These are phyloP conservation scores for Phanerochaete sordida DNA, from an alignment of 768 basidiomycete species.

Conservation along the genomic window DNA sequence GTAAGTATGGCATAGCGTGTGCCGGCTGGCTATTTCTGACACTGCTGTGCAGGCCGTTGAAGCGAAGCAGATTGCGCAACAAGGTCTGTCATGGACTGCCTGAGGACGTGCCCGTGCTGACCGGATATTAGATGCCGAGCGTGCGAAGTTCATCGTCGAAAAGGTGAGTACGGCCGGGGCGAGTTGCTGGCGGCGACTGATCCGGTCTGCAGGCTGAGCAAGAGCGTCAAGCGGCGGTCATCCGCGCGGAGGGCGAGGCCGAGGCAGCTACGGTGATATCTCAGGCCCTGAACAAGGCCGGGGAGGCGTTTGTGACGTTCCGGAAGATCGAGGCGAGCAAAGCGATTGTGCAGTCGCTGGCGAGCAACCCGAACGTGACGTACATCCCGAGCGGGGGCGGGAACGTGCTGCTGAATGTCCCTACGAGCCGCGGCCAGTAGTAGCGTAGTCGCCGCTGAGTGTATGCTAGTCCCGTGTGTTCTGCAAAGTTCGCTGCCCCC, in stretches of 20 bases:
- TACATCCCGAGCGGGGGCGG: constrained; percentile 82
- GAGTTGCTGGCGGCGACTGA: background rate
- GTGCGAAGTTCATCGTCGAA: constrained; percentile 98
- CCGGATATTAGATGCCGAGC: constrained; percentile 75
- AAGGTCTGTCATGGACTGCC: constrained; percentile 49
- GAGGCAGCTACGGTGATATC: constrained; percentile 96
- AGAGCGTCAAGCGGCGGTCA: constrained; percentile 97
- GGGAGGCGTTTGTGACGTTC: constrained; percentile 92
- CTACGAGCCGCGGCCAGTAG: constrained; percentile 44
- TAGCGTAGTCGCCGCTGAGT: background rate
- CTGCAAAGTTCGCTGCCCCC: background rate
- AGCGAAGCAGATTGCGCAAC: constrained; percentile 99
- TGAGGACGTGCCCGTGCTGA: background rate
- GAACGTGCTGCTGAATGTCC: constrained; percentile 82
- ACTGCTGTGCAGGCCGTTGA: constrained; percentile 75
- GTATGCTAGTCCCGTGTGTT: background rate
- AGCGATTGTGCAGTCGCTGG: constrained; percentile 87
- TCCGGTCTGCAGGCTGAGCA: constrained; percentile 77
- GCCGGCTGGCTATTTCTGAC: background rate
- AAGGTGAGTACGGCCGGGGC: constrained; percentile 62
- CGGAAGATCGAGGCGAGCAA: constrained; percentile 97
- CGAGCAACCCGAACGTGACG: constrained; percentile 79
- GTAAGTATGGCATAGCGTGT: constrained; percentile 20
- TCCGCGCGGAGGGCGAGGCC: constrained; percentile 97
- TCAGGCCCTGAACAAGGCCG: constrained; percentile 85